phyloP scores from a whole-genome alignment of 441 rosid genomes.

The Syzygium malaccense region DNA sequence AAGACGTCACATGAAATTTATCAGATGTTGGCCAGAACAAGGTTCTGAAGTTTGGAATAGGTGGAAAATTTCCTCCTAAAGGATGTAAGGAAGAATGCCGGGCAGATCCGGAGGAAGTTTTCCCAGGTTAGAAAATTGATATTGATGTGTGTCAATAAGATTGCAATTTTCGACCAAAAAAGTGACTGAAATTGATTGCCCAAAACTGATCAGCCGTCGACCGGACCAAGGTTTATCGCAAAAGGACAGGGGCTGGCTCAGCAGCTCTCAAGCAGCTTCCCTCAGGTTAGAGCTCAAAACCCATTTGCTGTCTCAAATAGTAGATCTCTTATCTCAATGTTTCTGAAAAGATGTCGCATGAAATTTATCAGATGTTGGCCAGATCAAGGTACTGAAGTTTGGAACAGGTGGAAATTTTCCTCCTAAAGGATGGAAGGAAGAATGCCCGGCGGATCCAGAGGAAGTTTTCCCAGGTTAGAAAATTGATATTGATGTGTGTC shows the following conservation, averaged over 20 bases:
- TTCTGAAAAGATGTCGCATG: background rate
- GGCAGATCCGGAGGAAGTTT: background rate
- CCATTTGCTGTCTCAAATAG: background rate
- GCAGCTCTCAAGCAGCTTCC: background rate
- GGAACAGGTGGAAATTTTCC: background rate
- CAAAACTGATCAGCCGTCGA: background rate
- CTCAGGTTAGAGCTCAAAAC: background rate
- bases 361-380: background rate
- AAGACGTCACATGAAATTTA: background rate
- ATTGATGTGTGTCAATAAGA: background rate
- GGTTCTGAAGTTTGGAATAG: background rate
- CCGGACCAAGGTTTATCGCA: background rate
- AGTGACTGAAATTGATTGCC: background rate
- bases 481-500: background rate
- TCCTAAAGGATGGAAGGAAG: background rate
- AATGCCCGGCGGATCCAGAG: background rate
- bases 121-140: background rate
- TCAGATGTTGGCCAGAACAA: background rate
- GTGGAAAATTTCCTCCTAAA: background rate
- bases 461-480: background rate
- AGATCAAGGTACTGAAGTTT: background rate
- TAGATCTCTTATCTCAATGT: background rate
- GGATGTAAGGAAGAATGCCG: background rate
- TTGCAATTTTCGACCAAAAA: background rate
- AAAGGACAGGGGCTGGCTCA: background rate